These are phyloP conservation scores for Capronia americana DNA, from an alignment of 2,329 filamentous ascomycete genomes.

Conservation along the genomic window DNA sequence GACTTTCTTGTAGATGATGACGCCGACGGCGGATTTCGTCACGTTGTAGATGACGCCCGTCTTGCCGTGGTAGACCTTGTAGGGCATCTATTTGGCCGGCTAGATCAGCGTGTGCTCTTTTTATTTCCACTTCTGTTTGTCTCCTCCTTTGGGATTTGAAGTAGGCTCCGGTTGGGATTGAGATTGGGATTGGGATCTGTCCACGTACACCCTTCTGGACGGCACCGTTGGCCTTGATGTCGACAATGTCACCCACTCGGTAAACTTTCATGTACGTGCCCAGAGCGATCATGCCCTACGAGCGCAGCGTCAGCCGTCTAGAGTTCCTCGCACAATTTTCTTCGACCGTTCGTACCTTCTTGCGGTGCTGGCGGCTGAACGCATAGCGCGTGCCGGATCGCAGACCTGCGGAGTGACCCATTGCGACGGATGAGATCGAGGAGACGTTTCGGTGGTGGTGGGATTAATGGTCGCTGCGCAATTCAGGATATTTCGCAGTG, in stretches of 20 bases:
- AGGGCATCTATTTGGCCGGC: conserved; percentile 75
- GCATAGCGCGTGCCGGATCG: conserved; percentile 82
- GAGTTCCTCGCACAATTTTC: neutral
- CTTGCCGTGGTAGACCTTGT: conserved; percentile 99
- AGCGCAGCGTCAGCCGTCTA: conserved; percentile 16
- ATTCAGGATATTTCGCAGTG: conserved; percentile 24
- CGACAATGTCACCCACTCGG: conserved; percentile 97
- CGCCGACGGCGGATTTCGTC: conserved; percentile 94
- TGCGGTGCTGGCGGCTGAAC: conserved; percentile 91
- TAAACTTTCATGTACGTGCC: conserved; percentile 80
- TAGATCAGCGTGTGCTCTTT: conserved; percentile 28
- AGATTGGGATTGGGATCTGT: neutral
- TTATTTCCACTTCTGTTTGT: neutral
- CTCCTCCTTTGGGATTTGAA: neutral
- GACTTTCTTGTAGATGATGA: conserved; percentile 99
- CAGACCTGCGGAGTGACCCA: conserved; percentile 88
- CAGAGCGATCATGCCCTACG: conserved; percentile 79
- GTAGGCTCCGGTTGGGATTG: neutral
- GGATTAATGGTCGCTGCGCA: conserved; percentile 39
- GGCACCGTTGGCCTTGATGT: conserved; percentile 98
- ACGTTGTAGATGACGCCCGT: conserved; percentile 99
- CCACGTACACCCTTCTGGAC: conserved; percentile 81
- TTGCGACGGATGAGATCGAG: conserved; percentile 45
- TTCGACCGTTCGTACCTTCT: conserved; percentile 61
- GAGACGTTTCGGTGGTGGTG: conserved; percentile 61